These are phyloP conservation scores for Fusarium marasasianum DNA, from an alignment of 2,329 filamentous ascomycete genomes.

Conservation along the genomic window DNA sequence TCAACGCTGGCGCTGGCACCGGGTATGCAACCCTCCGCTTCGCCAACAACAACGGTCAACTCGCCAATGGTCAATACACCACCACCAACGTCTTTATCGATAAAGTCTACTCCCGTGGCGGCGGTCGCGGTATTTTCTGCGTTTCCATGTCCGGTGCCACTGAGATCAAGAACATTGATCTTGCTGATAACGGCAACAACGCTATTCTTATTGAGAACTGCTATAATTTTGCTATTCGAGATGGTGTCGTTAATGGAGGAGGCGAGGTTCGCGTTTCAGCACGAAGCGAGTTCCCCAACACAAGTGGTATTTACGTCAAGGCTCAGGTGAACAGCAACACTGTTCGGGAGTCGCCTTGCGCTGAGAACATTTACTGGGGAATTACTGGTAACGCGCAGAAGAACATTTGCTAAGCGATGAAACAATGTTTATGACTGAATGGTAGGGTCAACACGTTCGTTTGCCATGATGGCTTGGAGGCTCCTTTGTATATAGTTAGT, in stretches of 20 bases:
- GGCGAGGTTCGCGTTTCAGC: constrained; percentile 65
- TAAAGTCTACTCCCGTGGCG: constrained; percentile 63
- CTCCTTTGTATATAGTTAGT: background rate
- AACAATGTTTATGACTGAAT: background rate
- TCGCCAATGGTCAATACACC: constrained; percentile 57
- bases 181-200: constrained; percentile 64
- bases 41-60: constrained; percentile 64
- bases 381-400: constrained; percentile 56
- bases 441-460: background rate
- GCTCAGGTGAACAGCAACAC: constrained; percentile 59
- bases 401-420: constrained; percentile 49
- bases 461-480: background rate
- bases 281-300: constrained; percentile 64
- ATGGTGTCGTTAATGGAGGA: constrained; percentile 62
- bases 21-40: constrained; percentile 67
- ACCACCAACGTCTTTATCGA: constrained; percentile 63
- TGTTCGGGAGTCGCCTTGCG: constrained; percentile 64
- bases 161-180: constrained; percentile 59
- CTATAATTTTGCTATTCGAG: constrained; percentile 62
- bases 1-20: constrained; percentile 61
- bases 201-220: constrained; percentile 69
- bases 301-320: constrained; percentile 59
- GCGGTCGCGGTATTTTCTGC: constrained; percentile 66
- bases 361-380: constrained; percentile 60
- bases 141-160: constrained; percentile 65